Evolutionary conservation across 192 early-diverging fungal species (phyloP), one percentile per base, ranked within the genome.

Genomic region (Entomortierella beljakovae): DNA sequence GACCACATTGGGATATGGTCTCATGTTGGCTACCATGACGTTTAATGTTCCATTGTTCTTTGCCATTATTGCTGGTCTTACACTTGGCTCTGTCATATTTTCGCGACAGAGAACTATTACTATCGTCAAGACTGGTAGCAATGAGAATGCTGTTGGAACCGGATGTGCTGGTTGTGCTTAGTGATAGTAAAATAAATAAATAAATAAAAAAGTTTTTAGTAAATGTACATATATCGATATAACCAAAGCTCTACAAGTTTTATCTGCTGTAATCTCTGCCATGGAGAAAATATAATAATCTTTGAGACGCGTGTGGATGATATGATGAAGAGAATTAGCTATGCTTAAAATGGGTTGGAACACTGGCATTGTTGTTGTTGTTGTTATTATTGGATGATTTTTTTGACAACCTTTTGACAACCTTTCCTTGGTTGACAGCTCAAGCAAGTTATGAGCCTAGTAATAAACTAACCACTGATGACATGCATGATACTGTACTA

Each of bases 1-100:
- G 64, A 76, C 81, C 6, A 71, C 84, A 20, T 29, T 82, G 1
- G 81, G 83, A 4, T 90, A 88, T 72, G 61, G 75, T 1, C 62
- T 91, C 32, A 91, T 91, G 90, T 62, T 91, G 63, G 70, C 88
- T 6, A 85, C 80, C 59, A 91, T 91, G 90, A 87, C 88, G 20
- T 91, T 88, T 70, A 91, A 91, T 59, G 83, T 88, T 52, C 83
- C 83, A 1, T 58, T 89, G 50, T 87, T 89, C 69, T 85, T 91
- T 70, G 82, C 84, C 15, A 87, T 87, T 25, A 69, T 91, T 20
- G 15, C 71, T 50, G 88, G 89, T 35, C 62, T 88, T 33, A 83
- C 70, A 1, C 61, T 86, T 40, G 89, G 89, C 2, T 64, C 82
- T 0, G 71, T 88, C 32, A 50, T 83, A 2, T 88, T 88, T 65